Evolutionary conservation across 2,329 filamentous ascomycete species (phyloP), one percentile per base, ranked within the genome.

Genomic region (Apiospora marii): DNA sequence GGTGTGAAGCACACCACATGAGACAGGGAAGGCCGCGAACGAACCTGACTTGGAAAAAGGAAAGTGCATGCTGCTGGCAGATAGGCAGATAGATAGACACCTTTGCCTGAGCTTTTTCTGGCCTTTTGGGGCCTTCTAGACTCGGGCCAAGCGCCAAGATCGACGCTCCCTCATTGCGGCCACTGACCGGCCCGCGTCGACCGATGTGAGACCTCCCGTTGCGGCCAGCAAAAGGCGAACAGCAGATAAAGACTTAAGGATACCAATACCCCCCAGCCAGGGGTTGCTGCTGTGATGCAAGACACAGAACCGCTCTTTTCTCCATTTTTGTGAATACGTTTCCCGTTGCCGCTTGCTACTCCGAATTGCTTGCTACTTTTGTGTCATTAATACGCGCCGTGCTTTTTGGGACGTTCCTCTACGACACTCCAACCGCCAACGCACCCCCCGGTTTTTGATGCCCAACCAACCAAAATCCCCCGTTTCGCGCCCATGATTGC

Each of bases 1-100:
- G 58, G 58, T 64, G 58, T 64, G 58, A 64, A 64, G 58, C 58
- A 64, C 58, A 64, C 58, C 58, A 64, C 58, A 64, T 64, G 58
- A 64, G 58, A 64, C 58, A 64, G 41, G 58, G 8, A 34, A 1
- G n/a, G 37, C 7, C 34, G 30, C 58, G 58, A 64, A 64, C 58
- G 58, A 64, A 64, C 58, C 19, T 64, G 58, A 64, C 58, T 64
- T 64, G 58, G 58, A 14, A 64, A 64, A 64, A 64, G 34, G 34
- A 64, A 37, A 22, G 24, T 34, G 27, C 53, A 61, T 19, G 13
- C 53, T 30, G 37, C 37, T 41, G 37, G 37, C 37, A 41, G 27
- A 49, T 6, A 49, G 48, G n/a, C 48, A 49, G 22, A n/a, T 49
- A n/a, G 37, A 41, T 41, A 41, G 37, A 48, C 46, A 51, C 27